Conservation (phyloP, 345 rosid species). For the Euclidium syriacum region DNA sequence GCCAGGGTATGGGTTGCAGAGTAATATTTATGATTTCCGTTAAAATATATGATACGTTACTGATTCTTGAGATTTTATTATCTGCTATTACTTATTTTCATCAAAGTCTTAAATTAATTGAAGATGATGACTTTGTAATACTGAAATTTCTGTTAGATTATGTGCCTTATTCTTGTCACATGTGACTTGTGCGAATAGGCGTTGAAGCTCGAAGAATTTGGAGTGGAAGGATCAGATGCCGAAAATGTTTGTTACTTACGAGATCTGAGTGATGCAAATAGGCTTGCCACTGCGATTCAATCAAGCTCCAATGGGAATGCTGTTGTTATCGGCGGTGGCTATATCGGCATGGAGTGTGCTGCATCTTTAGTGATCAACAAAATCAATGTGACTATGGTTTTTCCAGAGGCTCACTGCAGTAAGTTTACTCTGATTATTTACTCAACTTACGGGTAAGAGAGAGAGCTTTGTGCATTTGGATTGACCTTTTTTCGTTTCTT, state of each 20-base stretch:
- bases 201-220: slow-evolving; percentile 96
- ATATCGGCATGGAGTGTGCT: slow-evolving; percentile 98
- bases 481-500: slow-evolving; percentile 6
- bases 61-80: neutral
- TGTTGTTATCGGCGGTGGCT: slow-evolving; percentile 96
- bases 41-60: neutral
- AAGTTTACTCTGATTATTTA: slow-evolving; percentile 30
- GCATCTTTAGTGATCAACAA: slow-evolving; percentile 91
- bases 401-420: slow-evolving; percentile 98
- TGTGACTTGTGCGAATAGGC: slow-evolving; percentile 42
- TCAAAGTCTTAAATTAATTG: neutral
- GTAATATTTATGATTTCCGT: neutral
- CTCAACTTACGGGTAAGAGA: neutral
- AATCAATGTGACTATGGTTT: slow-evolving; percentile 91
- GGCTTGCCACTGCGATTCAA: slow-evolving; percentile 61
- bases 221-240: slow-evolving; percentile 77
- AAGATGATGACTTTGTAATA: neutral
- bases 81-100: neutral
- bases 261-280: slow-evolving; percentile 79
- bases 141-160: neutral
- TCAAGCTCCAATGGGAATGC: slow-evolving; percentile 71
- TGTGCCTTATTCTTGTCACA: slow-evolving; percentile 10
- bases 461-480: neutral
- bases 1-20: slow-evolving; percentile 81
- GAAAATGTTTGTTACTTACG: slow-evolving; percentile 89